Evolutionary conservation across 305 asterid genomes (phyloP).

Genomic region (Fraxinus dipetala): DNA sequence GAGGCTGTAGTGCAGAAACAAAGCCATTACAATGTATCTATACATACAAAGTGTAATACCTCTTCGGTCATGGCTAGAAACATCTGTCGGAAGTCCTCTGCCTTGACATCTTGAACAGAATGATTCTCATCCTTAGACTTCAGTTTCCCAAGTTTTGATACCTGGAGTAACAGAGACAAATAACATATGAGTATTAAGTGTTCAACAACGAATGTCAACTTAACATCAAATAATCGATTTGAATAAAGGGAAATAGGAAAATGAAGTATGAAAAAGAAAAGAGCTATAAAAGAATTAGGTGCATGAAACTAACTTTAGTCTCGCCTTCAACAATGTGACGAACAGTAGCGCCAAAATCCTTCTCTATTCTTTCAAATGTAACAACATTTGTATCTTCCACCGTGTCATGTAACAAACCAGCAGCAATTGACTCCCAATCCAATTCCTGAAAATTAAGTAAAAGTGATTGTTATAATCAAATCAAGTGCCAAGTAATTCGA

Average conservation of each 20-base stretch:
- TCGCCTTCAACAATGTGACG: slow-evolving; percentile 96
- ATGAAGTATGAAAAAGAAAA: not conserved
- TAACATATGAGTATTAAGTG: slow-evolving; percentile 15
- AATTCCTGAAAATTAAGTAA: slow-evolving; percentile 50
- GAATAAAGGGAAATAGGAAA: not conserved
- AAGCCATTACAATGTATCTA: not conserved
- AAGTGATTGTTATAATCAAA: not conserved
- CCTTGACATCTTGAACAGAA: slow-evolving; percentile 91
- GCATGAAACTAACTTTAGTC: slow-evolving; percentile 57
- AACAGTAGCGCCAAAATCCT: slow-evolving; percentile 70
- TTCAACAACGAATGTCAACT: slow-evolving; percentile 9
- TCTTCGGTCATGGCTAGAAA: slow-evolving; percentile 96
- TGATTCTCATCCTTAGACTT: slow-evolving; percentile 69
- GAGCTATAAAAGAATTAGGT: slow-evolving; percentile 3
- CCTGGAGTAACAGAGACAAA: slow-evolving; percentile 39
- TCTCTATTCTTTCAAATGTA: slow-evolving; percentile 81
- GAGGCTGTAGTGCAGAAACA: slow-evolving; percentile 17
- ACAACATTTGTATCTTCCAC: slow-evolving; percentile 87
- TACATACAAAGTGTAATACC: slow-evolving; percentile 33
- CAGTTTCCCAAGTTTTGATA: slow-evolving; percentile 90
- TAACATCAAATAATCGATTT: slow-evolving; percentile 1
- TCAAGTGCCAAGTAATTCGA: not conserved
- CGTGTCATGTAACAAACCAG: slow-evolving; percentile 93
- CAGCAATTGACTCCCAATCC: slow-evolving; percentile 95
- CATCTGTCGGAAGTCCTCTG: slow-evolving; percentile 94